A percentile compares a stretch with the other conserved stretches of the same genome.
Evolutionary conservation across 23 red algal species (phyloP).

Genomic region (Agarophyton chilense): DNA sequence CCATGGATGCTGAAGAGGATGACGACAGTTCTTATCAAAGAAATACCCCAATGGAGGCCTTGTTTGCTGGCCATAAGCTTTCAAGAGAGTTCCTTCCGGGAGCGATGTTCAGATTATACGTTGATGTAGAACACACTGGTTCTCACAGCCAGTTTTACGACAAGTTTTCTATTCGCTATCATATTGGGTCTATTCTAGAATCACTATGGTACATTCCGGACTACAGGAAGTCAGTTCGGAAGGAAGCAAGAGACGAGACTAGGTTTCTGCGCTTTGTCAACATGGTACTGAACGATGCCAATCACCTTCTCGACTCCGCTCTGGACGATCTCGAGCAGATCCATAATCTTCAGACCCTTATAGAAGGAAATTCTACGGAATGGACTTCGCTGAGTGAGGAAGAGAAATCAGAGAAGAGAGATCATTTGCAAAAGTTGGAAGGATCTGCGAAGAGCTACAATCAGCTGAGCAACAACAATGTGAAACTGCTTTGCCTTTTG

Average conservation of each 20-base stretch:
- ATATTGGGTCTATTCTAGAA: constrained; percentile 82
- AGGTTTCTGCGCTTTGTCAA: constrained; percentile 94
- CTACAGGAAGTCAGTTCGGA: constrained; percentile 77
- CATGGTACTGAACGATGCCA: constrained; percentile 98
- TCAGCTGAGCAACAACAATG: constrained; percentile 82
- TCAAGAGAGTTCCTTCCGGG: constrained; percentile 77
- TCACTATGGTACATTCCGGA: constrained; percentile 85
- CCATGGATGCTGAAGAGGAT: constrained; percentile 41
- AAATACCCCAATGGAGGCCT: constrained; percentile 71
- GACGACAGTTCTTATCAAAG: constrained; percentile 17
- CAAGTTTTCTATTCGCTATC: constrained; percentile 97
- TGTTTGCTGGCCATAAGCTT: constrained; percentile 70
- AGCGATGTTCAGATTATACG: constrained; percentile 91
- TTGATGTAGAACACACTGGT: constrained; percentile 97
- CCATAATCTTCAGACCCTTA: constrained; percentile 70
- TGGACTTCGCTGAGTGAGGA: constrained; percentile 60
- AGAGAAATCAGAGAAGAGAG: constrained; percentile 82
- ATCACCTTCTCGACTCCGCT: constrained; percentile 90
- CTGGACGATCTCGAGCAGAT: constrained; percentile 83
- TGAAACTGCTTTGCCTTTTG: constrained; percentile 82
- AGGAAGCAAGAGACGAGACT: constrained; percentile 69
- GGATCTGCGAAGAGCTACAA: constrained; percentile 75
- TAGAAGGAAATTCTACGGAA: constrained; percentile 43
- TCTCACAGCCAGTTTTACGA: constrained; percentile 96
- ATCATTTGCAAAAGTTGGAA: constrained; percentile 82